Percentiles rank a stretch among this genome's conserved stretches.
Conservation (phyloP, 257 asterid genomes). For the Nyctanthes arbortristis region DNA sequence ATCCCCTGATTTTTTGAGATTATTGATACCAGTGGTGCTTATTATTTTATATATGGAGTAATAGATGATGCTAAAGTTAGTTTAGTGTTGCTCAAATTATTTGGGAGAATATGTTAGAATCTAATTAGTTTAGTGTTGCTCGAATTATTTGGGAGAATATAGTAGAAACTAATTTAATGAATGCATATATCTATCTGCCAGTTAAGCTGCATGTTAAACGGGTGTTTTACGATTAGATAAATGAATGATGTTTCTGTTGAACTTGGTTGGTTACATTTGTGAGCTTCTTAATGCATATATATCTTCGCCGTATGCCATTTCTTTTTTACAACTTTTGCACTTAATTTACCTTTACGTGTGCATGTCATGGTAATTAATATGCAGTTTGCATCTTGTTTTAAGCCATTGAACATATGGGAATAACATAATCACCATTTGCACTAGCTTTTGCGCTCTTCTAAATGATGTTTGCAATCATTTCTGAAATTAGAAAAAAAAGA, state of each 20-base stretch:
- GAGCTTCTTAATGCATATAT: neutral
- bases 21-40: neutral
- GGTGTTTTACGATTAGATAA: slow-evolving; percentile 7
- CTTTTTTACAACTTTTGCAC: neutral
- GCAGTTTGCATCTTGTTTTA: neutral
- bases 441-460: neutral
- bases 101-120: slow-evolving; percentile 14
- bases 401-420: neutral
- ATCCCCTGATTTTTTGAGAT: neutral
- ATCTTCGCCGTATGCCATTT: neutral
- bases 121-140: neutral
- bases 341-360: neutral
- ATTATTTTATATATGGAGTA: neutral
- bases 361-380: neutral
- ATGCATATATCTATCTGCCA: slow-evolving; percentile 1
- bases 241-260: slow-evolving; percentile 1
- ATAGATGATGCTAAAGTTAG: slow-evolving; percentile 10
- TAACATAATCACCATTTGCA: neutral
- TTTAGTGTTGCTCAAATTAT: neutral
- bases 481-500: neutral
- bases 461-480: neutral
- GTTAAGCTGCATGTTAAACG: slow-evolving; percentile 5
- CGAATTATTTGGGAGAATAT: neutral
- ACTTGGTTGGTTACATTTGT: slow-evolving; percentile 4
- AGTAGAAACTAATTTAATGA: neutral